Evolutionary conservation across 2,329 filamentous ascomycete genomes (phyloP).

Genomic region (Penicillium sp.): DNA sequence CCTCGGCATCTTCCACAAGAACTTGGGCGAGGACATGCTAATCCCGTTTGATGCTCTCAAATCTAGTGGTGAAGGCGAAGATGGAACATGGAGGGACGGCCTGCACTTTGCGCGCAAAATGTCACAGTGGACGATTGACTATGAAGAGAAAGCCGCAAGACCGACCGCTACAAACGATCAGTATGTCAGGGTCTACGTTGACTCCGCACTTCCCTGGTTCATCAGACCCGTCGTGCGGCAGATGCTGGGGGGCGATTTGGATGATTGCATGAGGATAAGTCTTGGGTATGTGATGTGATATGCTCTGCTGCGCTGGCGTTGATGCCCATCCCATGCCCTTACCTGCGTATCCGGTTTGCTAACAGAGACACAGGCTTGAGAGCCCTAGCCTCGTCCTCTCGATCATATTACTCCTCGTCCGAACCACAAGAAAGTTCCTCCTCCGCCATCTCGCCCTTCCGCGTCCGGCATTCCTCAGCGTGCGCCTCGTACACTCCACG

Average conservation of each 20-base stretch:
- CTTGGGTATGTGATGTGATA: slow-evolving; percentile 19
- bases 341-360: neutral
- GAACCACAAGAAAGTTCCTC: neutral
- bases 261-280: slow-evolving; percentile 25
- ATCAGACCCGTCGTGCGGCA: slow-evolving; percentile 17
- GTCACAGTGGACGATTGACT: slow-evolving; percentile 18
- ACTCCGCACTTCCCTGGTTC: slow-evolving; percentile 22
- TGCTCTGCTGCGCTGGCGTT: no score
- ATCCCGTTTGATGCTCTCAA: slow-evolving; percentile 49
- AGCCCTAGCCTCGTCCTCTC: neutral
- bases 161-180: slow-evolving; percentile 23
- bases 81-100: slow-evolving; percentile 13
- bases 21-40: slow-evolving; percentile 68
- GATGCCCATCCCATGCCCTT: no score
- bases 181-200: slow-evolving; percentile 24
- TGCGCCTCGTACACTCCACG: slow-evolving; percentile 6
- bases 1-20: slow-evolving; percentile 65
- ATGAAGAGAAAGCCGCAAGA: slow-evolving; percentile 22
- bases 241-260: slow-evolving; percentile 22
- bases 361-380: slow-evolving; percentile 7
- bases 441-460: slow-evolving; percentile 15
- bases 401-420: neutral
- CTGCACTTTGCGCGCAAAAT: slow-evolving; percentile 17
- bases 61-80: slow-evolving; percentile 14
- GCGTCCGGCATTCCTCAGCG: slow-evolving; percentile 2